phyloP scores from a whole-genome alignment of 202 grass and related monocot species.

The Carex sylvatica region DNA sequence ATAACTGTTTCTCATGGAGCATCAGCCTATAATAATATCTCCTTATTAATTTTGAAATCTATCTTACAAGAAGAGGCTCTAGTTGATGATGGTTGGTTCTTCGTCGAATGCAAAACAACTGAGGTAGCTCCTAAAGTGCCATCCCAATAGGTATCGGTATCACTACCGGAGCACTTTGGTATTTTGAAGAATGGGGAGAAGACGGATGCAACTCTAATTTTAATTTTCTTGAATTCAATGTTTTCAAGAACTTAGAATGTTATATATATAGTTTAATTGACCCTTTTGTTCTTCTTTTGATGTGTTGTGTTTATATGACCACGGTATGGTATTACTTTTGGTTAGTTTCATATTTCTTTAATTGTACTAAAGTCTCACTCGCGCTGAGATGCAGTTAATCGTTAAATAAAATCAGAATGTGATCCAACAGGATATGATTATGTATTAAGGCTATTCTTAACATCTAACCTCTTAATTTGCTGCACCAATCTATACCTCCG shows the following conservation, averaged over 20 bases:
- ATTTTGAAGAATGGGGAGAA: neutral
- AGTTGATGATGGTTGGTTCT: constrained; percentile 1
- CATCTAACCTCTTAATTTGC: neutral
- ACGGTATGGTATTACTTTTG: neutral
- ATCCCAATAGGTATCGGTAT: neutral
- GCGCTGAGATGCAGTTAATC: neutral
- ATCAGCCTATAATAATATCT: neutral
- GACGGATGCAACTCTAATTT: neutral
- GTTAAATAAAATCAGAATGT: neutral
- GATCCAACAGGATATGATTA: neutral
- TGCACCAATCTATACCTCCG: neutral
- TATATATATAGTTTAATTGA: neutral
- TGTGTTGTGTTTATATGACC: neutral
- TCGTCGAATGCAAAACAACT: neutral
- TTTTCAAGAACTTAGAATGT: neutral
- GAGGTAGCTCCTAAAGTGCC: neutral
- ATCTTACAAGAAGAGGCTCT: neutral
- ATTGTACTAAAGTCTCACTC: neutral
- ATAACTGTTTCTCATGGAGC: neutral
- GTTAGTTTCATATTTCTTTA: neutral
- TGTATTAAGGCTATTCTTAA: neutral
- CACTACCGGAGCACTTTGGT: neutral
- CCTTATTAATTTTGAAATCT: neutral
- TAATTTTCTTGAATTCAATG: neutral
- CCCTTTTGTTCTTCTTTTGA: neutral